phyloP scores from a whole-genome alignment of 1,284 basidiomycete species.

The Athelia psychrophila region DNA sequence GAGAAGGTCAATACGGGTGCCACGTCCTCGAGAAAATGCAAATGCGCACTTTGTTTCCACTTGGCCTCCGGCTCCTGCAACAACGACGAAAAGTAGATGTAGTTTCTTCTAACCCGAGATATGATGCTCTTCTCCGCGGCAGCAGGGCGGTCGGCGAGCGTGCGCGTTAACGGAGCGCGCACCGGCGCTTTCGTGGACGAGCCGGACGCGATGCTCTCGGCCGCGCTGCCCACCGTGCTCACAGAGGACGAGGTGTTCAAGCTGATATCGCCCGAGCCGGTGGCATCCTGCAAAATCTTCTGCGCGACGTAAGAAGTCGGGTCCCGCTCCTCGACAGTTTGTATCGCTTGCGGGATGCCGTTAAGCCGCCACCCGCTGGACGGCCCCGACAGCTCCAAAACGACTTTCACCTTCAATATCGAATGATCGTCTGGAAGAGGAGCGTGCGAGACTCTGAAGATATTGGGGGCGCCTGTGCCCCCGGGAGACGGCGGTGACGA shows the following conservation, averaged over 20 bases:
- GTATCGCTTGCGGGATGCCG: conserved; percentile 72
- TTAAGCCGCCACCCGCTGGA: conserved; percentile 79
- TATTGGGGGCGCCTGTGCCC: conserved; percentile 40
- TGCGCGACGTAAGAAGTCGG: conserved; percentile 53
- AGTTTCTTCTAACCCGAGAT: conserved; percentile 86
- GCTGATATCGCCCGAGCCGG: conserved; percentile 67
- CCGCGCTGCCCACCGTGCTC: conserved; percentile 24
- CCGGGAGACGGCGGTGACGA: conserved; percentile 29
- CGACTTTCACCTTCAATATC: conserved; percentile 74
- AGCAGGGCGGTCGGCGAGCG: conserved; percentile 50
- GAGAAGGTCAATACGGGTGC: conserved; percentile 9
- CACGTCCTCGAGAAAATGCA: conserved; percentile 6
- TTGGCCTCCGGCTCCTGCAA: conserved; percentile 98
- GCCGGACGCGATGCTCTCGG: conserved; percentile 25
- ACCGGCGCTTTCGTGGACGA: conserved; percentile 21
- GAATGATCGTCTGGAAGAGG: conserved; percentile 70
- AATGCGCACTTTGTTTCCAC: conserved; percentile 77
- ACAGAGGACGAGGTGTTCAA: conserved; percentile 59
- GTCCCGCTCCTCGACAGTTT: conserved; percentile 63
- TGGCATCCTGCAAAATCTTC: conserved; percentile 65
- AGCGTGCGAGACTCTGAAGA: conserved; percentile 72
- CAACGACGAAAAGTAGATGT: conserved; percentile 97
- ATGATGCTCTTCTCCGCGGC: conserved; percentile 77
- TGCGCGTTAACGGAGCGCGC: neutral
- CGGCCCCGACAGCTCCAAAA: conserved; percentile 81